Conservation (phyloP, 129 eudicot species). For the Flaveria robusta region DNA sequence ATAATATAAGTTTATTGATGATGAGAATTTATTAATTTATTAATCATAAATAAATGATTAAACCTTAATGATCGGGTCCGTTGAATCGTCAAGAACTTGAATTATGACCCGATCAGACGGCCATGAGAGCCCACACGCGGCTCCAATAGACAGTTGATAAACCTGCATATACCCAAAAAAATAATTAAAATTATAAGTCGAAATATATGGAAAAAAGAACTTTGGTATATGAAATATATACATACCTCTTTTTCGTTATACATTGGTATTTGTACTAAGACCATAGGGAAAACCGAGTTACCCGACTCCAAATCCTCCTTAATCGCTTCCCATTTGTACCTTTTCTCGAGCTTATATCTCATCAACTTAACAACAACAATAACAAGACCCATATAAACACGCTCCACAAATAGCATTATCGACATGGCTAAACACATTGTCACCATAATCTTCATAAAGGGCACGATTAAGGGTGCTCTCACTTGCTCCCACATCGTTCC, state of each 20-base stretch:
- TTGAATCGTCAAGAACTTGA: slow-evolving; percentile 95
- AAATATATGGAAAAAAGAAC: background rate
- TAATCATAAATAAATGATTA: background rate
- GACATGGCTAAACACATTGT: slow-evolving; percentile 73
- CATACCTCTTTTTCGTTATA: slow-evolving; percentile 83
- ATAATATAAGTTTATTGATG: background rate
- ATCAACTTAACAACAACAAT: slow-evolving; percentile 59
- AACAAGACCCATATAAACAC: slow-evolving; percentile 81
- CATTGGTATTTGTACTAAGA: slow-evolving; percentile 90
- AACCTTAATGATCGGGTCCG: slow-evolving; percentile 75
- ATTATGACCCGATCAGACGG: slow-evolving; percentile 80
- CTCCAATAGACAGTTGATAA: slow-evolving; percentile 90
- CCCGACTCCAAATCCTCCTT: slow-evolving; percentile 84
- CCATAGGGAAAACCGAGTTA: slow-evolving; percentile 74
- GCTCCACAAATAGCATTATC: slow-evolving; percentile 67
- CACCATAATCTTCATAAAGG: slow-evolving; percentile 58
- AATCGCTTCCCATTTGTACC: slow-evolving; percentile 82
- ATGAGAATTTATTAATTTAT: background rate
- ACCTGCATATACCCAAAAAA: slow-evolving; percentile 42
- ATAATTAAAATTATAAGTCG: background rate
- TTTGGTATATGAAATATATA: background rate
- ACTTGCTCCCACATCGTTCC: slow-evolving; percentile 55
- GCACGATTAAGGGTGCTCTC: slow-evolving; percentile 66
- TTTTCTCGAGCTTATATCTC: slow-evolving; percentile 55
- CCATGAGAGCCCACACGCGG: slow-evolving; percentile 96